Percentiles rank a stretch among this genome's conserved stretches.
Evolutionary conservation across 2,329 filamentous ascomycete genomes (phyloP).

Genomic region (Aureobasidium pullulans): DNA sequence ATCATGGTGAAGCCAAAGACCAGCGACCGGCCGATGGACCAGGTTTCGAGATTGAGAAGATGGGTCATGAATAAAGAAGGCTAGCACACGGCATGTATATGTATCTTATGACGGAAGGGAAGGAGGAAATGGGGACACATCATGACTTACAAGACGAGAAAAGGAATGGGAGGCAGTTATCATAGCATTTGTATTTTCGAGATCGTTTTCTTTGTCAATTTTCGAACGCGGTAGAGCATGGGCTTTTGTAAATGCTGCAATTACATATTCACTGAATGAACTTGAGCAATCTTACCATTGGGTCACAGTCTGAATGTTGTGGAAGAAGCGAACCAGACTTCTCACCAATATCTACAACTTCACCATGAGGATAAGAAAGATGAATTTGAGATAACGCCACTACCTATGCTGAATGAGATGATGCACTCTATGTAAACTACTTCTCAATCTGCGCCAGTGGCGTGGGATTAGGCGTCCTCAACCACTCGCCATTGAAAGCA

Average conservation of each 20-base stretch:
- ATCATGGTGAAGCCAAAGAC: constrained; percentile 30
- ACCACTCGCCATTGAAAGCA: constrained; percentile 95
- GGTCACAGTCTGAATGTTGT: background rate
- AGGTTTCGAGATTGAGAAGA: constrained; percentile 6
- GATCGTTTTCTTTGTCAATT: background rate
- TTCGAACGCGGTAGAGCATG: background rate
- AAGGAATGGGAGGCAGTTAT: background rate
- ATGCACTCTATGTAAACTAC: background rate
- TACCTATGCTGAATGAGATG: background rate
- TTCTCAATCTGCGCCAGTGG: constrained; percentile 31
- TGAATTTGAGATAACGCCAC: background rate
- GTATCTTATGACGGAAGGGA: background rate
- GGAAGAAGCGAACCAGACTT: background rate
- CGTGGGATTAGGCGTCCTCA: constrained; percentile 48
- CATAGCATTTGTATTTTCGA: background rate
- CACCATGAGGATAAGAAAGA: background rate
- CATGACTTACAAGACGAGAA: background rate
- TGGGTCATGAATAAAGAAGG: background rate
- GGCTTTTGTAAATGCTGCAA: background rate
- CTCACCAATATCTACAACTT: background rate
- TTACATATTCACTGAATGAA: background rate
- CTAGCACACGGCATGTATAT: background rate
- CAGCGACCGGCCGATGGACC: background rate
- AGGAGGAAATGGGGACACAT: background rate
- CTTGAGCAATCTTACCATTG: background rate